A percentile compares a stretch with the other conserved stretches of the same genome.
Conservation (phyloP, 441 rosid species). For the Gossypium trilobum region DNA sequence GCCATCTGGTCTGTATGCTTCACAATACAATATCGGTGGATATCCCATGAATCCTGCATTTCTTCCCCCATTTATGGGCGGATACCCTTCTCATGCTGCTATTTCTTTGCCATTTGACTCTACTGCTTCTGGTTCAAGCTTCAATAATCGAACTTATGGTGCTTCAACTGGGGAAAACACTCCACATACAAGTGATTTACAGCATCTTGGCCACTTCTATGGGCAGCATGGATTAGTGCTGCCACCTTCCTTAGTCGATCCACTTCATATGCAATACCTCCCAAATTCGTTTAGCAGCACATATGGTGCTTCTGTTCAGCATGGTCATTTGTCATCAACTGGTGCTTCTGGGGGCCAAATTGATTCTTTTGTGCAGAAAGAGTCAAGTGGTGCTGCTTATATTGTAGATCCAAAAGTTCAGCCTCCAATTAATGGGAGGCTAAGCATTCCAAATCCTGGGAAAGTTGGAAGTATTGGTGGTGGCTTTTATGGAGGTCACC, state of each 20-base stretch:
- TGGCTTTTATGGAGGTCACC: conserved; percentile 41
- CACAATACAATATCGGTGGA: conserved; percentile 44
- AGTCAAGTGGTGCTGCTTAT: conserved; percentile 27
- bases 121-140: conserved; percentile 36
- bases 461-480: conserved; percentile 31
- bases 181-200: conserved; percentile 27
- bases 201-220: conserved; percentile 33
- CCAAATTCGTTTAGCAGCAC: conserved; percentile 44
- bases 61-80: conserved; percentile 42
- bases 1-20: conserved; percentile 45
- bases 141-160: conserved; percentile 34
- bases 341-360: conserved; percentile 23
- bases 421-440: conserved; percentile 36
- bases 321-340: conserved; percentile 23
- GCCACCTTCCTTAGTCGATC: conserved; percentile 44
- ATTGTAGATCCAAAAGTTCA: conserved; percentile 40
- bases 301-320: conserved; percentile 37
- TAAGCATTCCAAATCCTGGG: conserved; percentile 39
- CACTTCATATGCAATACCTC: conserved; percentile 45
- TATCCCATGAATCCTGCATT: conserved; percentile 36
- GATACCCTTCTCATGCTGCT: conserved; percentile 48
- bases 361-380: conserved; percentile 41
- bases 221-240: conserved; percentile 38
- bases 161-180: conserved; percentile 32
- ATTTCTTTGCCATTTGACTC: conserved; percentile 44